These are phyloP conservation scores for Fusarium succisae DNA, from an alignment of 2,329 filamentous ascomycete genomes.

Conservation along the genomic window DNA sequence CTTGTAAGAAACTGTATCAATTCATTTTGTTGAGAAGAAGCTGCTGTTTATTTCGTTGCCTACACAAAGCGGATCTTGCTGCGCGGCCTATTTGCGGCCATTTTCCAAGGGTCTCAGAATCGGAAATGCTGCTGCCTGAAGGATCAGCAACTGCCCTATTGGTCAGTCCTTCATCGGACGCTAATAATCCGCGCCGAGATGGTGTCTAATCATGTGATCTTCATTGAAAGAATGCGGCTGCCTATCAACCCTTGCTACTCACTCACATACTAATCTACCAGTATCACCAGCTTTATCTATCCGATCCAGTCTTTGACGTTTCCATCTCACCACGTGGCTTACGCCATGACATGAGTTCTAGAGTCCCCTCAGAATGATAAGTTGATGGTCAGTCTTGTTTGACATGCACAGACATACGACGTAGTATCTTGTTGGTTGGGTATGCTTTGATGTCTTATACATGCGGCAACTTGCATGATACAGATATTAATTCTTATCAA, in stretches of 20 bases:
- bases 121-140: conserved; percentile 43
- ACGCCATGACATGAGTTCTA: background rate
- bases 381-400: background rate
- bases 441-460: background rate
- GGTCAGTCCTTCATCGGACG: background rate
- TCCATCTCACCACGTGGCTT: background rate
- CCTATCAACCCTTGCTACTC: conserved; percentile 16
- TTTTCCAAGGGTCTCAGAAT: conserved; percentile 31
- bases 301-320: background rate
- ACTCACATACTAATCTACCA: background rate
- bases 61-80: conserved; percentile 43
- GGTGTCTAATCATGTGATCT: conserved; percentile 1
- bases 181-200: background rate
- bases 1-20: background rate
- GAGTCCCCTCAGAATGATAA: background rate
- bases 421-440: background rate
- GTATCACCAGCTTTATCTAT: conserved; percentile 8
- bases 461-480: background rate
- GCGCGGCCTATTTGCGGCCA: conserved; percentile 41
- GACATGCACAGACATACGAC: too few species aligned
- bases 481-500: background rate
- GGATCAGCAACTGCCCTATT: conserved; percentile 20
- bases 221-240: conserved; percentile 10
- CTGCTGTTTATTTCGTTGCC: conserved; percentile 43
- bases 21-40: conserved; percentile 29